Conservation (phyloP, 2,329 filamentous ascomycete species). For the Fusarium sp. region DNA sequence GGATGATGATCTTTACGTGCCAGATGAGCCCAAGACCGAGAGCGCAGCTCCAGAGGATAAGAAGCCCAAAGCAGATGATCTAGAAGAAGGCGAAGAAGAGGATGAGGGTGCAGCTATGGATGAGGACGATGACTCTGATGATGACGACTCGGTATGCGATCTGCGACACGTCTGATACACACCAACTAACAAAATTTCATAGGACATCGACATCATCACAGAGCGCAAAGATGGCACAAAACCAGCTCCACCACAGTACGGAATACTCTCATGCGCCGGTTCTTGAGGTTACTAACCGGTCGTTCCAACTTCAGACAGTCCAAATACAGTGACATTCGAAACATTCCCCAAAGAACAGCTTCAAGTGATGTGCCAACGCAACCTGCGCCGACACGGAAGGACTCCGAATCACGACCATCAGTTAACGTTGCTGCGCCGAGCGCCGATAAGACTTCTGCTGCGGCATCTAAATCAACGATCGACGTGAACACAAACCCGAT, state of each 20-base stretch:
- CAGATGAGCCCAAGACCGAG: constrained; percentile 64
- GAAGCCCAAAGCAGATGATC: constrained; percentile 61
- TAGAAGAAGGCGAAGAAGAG: constrained; percentile 74
- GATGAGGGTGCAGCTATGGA: constrained; percentile 71
- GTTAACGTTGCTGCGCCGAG: constrained; percentile 54
- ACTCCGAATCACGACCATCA: constrained; percentile 53
- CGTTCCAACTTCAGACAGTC: constrained; percentile 59
- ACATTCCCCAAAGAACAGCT: constrained; percentile 71
- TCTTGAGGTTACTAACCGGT: constrained; percentile 11
- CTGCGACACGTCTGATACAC: neutral
- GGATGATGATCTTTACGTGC: constrained; percentile 75
- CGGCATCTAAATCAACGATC: constrained; percentile 83
- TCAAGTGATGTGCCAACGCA: constrained; percentile 64
- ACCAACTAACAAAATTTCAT: constrained; percentile 14
- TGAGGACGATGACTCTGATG: constrained; percentile 57
- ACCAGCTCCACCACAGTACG: constrained; percentile 69
- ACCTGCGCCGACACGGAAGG: constrained; percentile 60
- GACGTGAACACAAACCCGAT: constrained; percentile 86
- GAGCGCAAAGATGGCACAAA: constrained; percentile 74
- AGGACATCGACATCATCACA: constrained; percentile 77
- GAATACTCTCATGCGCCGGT: constrained; percentile 24
- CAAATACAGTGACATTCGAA: constrained; percentile 73
- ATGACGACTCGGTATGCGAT: constrained; percentile 57
- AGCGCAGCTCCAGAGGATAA: constrained; percentile 44
- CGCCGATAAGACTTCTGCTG: constrained; percentile 67